These are phyloP conservation scores for Pholiota molesta DNA, from an alignment of 768 basidiomycete species.

Conservation along the genomic window DNA sequence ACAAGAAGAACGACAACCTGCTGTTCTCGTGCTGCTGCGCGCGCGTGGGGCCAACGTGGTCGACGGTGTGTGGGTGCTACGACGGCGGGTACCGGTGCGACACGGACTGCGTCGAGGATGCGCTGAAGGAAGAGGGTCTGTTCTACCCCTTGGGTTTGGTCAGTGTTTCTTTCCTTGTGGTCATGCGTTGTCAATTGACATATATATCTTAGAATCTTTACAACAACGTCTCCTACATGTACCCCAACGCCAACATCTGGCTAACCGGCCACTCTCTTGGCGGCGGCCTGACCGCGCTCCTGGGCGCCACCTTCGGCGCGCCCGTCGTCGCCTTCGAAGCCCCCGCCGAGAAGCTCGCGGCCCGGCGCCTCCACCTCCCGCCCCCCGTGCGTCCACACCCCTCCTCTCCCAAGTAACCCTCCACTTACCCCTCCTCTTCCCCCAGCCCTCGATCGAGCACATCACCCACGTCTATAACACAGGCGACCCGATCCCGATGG, in stretches of 20 bases:
- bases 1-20: conserved; percentile 95
- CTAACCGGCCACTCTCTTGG: conserved; percentile 83
- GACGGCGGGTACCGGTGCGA: conserved; percentile 77
- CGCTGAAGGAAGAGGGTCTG: conserved; percentile 81
- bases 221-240: conserved; percentile 90
- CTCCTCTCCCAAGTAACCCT: too few species aligned
- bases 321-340: conserved; percentile 93
- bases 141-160: conserved; percentile 90
- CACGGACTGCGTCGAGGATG: conserved; percentile 76
- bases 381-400: conserved; percentile 55
- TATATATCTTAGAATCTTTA: conserved; percentile 73
- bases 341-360: conserved; percentile 72
- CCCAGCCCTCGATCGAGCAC: conserved; percentile 74
- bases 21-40: conserved; percentile 97
- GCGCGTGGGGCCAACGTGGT: conserved; percentile 93
- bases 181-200: background rate
- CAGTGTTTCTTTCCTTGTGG: conserved; percentile 29
- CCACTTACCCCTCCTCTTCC: conserved; percentile 45
- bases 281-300: conserved; percentile 80
- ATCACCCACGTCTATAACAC: conserved; percentile 92
- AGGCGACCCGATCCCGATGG: conserved; percentile 91
- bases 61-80: conserved; percentile 88
- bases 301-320: conserved; percentile 89
- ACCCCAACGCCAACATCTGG: conserved; percentile 91
- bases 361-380: conserved; percentile 83